These are phyloP conservation scores for Rhodosporidiobolus odoratus DNA, from an alignment of 768 basidiomycete species.

Conservation along the genomic window DNA sequence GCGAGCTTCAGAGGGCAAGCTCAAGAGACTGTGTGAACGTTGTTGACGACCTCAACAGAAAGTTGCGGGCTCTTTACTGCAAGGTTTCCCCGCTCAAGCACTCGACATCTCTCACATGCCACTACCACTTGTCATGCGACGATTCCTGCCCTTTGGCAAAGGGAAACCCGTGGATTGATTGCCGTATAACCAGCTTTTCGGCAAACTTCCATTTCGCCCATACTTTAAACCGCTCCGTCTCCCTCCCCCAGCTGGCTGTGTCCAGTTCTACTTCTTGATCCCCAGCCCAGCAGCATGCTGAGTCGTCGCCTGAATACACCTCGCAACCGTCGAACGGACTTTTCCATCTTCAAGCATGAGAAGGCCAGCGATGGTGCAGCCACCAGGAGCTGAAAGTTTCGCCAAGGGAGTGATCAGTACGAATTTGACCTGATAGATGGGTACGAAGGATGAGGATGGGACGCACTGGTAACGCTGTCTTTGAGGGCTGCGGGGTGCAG, in stretches of 20 bases:
- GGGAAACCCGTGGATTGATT: too few relatives aligned
- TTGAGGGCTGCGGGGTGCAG: slow-evolving; percentile 93
- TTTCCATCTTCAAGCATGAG: slow-evolving; percentile 88
- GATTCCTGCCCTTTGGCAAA: too few relatives aligned
- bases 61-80: too few relatives aligned
- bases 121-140: too few relatives aligned
- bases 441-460: too few relatives aligned
- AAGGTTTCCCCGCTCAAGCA: too few relatives aligned
- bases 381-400: slow-evolving; percentile 71
- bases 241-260: not conserved
- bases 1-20: too few relatives aligned
- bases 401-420: not conserved
- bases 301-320: slow-evolving; percentile 89
- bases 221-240: not conserved
- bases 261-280: not conserved
- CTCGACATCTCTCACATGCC: too few relatives aligned
- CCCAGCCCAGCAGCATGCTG: slow-evolving; percentile 81
- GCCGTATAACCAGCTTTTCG: too few relatives aligned
- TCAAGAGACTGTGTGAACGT: too few relatives aligned
- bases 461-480: slow-evolving; percentile 90
- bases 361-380: slow-evolving; percentile 96
- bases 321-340: slow-evolving; percentile 87
- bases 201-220: not conserved
- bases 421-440: too few relatives aligned
- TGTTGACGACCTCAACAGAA: too few relatives aligned